Percentiles rank a stretch among this genome's conserved stretches.
Evolutionary conservation across 116 monocot genomes (phyloP).

Genomic region (Thalassia testudinum): DNA sequence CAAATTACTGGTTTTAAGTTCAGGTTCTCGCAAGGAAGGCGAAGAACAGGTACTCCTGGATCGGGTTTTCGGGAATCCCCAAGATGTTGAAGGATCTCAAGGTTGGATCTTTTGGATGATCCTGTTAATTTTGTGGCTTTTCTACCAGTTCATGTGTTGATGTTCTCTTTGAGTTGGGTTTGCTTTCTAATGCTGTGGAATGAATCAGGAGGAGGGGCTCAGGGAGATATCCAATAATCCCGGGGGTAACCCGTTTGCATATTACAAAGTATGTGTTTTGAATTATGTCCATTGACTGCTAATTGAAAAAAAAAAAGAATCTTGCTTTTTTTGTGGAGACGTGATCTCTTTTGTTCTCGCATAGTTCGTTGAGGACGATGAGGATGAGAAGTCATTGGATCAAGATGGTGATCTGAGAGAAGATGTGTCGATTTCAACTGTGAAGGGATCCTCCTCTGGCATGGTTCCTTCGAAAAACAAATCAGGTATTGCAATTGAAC

Average conservation of each 20-base stretch:
- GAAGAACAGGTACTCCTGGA: slow-evolving; percentile 81
- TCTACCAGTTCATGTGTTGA: neutral
- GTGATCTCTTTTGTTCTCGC: neutral
- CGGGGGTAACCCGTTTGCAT: neutral
- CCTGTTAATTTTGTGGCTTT: neutral
- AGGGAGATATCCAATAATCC: slow-evolving; percentile 10
- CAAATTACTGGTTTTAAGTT: neutral
- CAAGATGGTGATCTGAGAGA: slow-evolving; percentile 1
- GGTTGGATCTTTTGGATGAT: slow-evolving; percentile 15
- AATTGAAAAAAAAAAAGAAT: neutral
- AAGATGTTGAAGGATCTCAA: slow-evolving; percentile 43
- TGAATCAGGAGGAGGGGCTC: slow-evolving; percentile 23
- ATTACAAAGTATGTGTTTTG: slow-evolving; percentile 3
- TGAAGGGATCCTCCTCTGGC: slow-evolving; percentile 3
- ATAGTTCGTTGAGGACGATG: slow-evolving; percentile 6
- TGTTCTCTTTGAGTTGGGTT: neutral
- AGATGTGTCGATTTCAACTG: neutral
- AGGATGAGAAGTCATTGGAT: slow-evolving; percentile 5
- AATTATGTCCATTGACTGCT: no score
- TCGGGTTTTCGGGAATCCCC: slow-evolving; percentile 76
- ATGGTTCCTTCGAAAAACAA: neutral
- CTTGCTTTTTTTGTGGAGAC: neutral
- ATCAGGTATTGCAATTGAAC: neutral
- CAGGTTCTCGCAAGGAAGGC: slow-evolving; percentile 71
- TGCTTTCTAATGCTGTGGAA: neutral